Evolutionary conservation across 352 stramenopile species (phyloP), one percentile per base, ranked within the genome.

Genomic region (Phytopythium aichiense): DNA sequence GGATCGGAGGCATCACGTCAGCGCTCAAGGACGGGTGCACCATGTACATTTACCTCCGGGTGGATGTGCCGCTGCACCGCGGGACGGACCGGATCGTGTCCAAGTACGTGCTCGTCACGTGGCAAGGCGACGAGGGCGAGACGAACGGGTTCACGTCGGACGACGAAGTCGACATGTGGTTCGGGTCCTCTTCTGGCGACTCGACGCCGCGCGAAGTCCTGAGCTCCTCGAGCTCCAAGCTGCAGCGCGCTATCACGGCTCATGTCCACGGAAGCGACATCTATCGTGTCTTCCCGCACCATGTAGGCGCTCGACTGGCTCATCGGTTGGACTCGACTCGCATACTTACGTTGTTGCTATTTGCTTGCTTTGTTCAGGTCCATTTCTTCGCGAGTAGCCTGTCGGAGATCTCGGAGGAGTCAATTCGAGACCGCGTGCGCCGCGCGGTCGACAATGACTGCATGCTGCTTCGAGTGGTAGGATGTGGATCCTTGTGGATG

Each of bases 1-100:
- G 85, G 48, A 80, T 96, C 35, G 85, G 83, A 23, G 87, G 87
- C 15, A 94, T 96, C 64, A 89, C 72, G 5, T 83, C 72, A 0
- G 74, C 85, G 12, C 46, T 94, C 31, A 79, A 91, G 52, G 83
- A 92, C 60, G 84, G 79, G 15, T 79, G 70, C 50, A 93, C 86
- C 18, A 94, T 94, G 86, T 96, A 96, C 72, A 89, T 96, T 73
- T 96, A 96, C 66, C 66, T 96, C 11, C 84, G 86, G n/a, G 83
- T 96, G 15, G 87, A 96, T 63, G 78, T 96, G 35, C 85, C 85
- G 20, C 66, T 96, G 38, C 82, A 94, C 63, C 83, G 83, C 33
- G 83, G 81, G 51, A 91, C 79, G n/a, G 81, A 92, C 42, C 71
- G 82, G 12, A 88, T 92, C 58, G 83, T 96, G 40, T 92, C 86